Base-by-base conservation (phyloP, 768 basidiomycete genomes). In the Fistulinella prunicolor region DNA sequence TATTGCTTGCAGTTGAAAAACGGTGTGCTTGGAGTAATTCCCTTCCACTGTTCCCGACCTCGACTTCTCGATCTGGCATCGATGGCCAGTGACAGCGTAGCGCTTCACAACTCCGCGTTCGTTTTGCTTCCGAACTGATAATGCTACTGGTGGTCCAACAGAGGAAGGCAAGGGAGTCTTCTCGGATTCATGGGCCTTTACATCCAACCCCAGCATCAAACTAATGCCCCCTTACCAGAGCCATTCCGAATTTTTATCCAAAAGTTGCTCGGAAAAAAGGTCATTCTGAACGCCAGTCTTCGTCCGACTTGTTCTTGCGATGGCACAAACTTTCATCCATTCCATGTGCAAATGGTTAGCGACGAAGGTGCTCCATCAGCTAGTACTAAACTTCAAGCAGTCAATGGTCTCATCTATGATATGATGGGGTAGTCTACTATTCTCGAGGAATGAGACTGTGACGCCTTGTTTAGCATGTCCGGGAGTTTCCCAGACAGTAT, bases 251-350 rank as follows among this genome's bases (percentile, higher is more conserved):
- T 12, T 57, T 62, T 19, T 75, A 74, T 47, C 75, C 74, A 23
- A 68, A 60, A 46, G 69, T 75, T 44, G 73, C 73, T 14, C 73
- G 74, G 49, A 56, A 58, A 28, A 73, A 68, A 49, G 70, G 66
- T 41, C 49, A 35, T 35, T 61, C 63, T 9, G 63, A 68, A 51
- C 60, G 71, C 40, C 59, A 45, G 46, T 51, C 48, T 19, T 71
- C 62, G n/a, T 59, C 59, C 21, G 75, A 75, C 51, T 57, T 73
- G 30, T 68, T 56, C 51, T 76, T 74, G 75, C 57, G 54, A 37
- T 62, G 54, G 42, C 60, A 50, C 32, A 58, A 32, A 13, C 61
- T 73, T 46, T 65, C 67, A 24, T 61, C 61, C 8, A 47, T 54
- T 24, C 37, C 47, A 38, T 36, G 42, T 16, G 17, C 26, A 46